A percentile compares a stretch with the other conserved stretches of the same genome.
These are phyloP conservation scores for Alternaria gaisen DNA, from an alignment of 2,329 filamentous ascomycete genomes.

Conservation along the genomic window DNA sequence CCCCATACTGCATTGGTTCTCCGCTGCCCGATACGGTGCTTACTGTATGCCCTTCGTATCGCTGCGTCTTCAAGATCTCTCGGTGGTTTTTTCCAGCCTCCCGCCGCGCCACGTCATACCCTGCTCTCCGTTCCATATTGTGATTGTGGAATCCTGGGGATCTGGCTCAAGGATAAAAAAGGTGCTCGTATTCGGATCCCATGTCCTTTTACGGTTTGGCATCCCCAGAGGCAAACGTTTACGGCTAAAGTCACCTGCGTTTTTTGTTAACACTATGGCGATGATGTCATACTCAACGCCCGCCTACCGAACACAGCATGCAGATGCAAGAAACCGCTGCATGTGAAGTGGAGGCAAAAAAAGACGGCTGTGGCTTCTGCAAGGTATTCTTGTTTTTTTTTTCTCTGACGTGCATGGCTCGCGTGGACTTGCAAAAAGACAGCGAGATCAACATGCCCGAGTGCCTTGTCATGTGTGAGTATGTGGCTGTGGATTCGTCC, in stretches of 20 bases:
- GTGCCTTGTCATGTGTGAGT: not conserved
- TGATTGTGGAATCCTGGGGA: no score
- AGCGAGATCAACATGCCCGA: not conserved
- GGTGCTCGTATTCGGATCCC: no score
- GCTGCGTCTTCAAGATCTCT: not conserved
- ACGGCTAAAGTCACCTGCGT: no score
- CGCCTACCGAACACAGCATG: not conserved
- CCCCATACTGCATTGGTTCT: no score
- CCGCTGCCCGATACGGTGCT: not conserved
- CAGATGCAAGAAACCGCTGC: not conserved
- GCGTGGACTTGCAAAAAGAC: no score
- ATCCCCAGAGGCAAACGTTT: no score
- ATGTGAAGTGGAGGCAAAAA: not conserved
- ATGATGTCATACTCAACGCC: no score
- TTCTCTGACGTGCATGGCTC: no score
- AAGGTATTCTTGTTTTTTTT: not conserved
- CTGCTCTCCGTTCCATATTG: no score
- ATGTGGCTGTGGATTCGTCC: not conserved
- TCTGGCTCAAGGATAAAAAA: no score
- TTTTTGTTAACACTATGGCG: no score
- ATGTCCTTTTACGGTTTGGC: no score
- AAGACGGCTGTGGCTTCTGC: not conserved
- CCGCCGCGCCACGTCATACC: not conserved
- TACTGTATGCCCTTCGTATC: not conserved
- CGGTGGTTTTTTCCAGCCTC: not conserved